Evolutionary conservation across 768 basidiomycete species (phyloP), one percentile per base, ranked within the genome.

Genomic region (Xerocomellus chrysenteron): DNA sequence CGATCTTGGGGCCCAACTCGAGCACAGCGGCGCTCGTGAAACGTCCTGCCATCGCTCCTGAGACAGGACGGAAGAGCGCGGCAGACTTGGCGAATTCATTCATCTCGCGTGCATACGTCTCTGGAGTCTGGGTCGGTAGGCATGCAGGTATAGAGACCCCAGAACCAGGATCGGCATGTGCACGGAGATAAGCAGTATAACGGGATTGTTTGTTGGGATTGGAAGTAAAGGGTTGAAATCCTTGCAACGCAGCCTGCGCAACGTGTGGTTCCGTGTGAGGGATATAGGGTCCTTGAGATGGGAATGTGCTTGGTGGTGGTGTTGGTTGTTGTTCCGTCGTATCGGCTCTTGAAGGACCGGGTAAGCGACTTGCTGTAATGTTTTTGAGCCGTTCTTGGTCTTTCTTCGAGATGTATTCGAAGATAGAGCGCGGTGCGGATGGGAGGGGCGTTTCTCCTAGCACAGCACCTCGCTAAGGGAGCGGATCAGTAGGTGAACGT

Each of bases 371-470:
- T 8, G 79, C 64, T 13, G 81, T 69, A 28, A 90, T 80, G 30
- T 79, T 80, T 65, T 86, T 79, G 16, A 99, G 79, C 7, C 95
- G 86, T 57, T 97, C 94, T 54, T 85, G 83, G 65, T 96, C 93
- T 65, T 94, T 95, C 60, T 88, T 83, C 0, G 97, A 96, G 69
- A 98, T 84, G 68, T 86, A 98, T 44, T 98, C 95, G 69, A 96
- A 98, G 16, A 99, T 83, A 0, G 96, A 98, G 12, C 85, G 84
- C 2, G 90, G 83, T 14, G 80, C 82, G 4, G 85, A 73, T 13
- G 85, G 80, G 12, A 91, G 76, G 12, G 84, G 84, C 11, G 82
- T 83, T 73, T 98, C 97, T 52, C 95, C 95, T 0, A 98, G 77
- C 19, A 89, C 77, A 1, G 80, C 74, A 28, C 94, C 96, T 49